A percentile compares a stretch with the other conserved stretches of the same genome.
Evolutionary conservation across 345 rosid genomes (phyloP).

Genomic region (Raphanus raphanistrum): DNA sequence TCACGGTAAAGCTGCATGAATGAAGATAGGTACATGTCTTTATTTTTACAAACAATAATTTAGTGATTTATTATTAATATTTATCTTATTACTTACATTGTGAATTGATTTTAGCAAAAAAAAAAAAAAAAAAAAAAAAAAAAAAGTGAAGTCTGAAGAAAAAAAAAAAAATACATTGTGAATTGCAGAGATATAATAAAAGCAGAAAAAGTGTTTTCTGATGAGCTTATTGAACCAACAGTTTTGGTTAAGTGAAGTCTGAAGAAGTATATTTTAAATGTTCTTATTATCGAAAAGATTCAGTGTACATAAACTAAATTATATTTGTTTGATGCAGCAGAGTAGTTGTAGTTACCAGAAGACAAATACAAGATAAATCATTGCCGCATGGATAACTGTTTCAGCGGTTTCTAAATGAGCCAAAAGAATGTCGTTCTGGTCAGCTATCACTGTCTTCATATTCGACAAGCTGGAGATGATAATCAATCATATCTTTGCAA

Average conservation of each 20-base stretch:
- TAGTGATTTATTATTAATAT: background rate
- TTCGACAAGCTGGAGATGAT: slow-evolving; percentile 92
- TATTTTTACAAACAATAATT: background rate
- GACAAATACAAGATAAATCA: slow-evolving; percentile 43
- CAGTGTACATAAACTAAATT: background rate
- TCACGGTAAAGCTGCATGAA: background rate
- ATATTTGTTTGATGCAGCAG: too few relatives aligned
- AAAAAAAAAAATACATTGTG: background rate
- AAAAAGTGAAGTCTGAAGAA: too few relatives aligned
- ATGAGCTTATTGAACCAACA: background rate
- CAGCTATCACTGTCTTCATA: slow-evolving; percentile 64
- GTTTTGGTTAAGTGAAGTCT: background rate
- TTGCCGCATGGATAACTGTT: slow-evolving; percentile 52
- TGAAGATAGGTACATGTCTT: background rate
- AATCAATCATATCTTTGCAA: slow-evolving; percentile 88
- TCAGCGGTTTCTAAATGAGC: slow-evolving; percentile 66
- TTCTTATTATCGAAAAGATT: background rate
- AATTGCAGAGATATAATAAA: background rate
- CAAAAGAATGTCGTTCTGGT: slow-evolving; percentile 33
- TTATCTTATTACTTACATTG: background rate
- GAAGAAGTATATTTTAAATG: background rate
- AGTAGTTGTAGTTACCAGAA: slow-evolving; percentile 49
- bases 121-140: too few relatives aligned
- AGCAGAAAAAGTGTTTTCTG: background rate
- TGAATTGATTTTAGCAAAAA: too few relatives aligned